phyloP scores from a whole-genome alignment of 2,329 filamentous ascomycete genomes.

The Hawksworthiomyces lignivorus region DNA sequence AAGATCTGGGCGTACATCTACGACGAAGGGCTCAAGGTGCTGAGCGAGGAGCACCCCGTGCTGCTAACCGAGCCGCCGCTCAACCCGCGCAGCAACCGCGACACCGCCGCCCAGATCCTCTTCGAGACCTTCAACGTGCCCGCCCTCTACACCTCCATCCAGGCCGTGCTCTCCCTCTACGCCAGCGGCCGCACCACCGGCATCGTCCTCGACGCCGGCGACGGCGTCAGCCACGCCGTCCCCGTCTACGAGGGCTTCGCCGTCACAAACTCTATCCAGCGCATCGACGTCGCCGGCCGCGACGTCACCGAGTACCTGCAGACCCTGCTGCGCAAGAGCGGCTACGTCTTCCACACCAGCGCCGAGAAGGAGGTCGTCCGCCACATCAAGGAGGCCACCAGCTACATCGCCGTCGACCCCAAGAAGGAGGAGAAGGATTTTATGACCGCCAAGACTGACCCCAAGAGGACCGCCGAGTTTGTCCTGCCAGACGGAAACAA shows the following conservation, averaged over 20 bases:
- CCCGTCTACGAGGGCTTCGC: constrained; percentile 98
- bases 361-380: constrained; percentile 99
- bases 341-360: constrained; percentile 92
- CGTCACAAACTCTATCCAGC: constrained; percentile 87
- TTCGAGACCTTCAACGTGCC: constrained; percentile 99
- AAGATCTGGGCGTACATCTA: constrained; percentile 99
- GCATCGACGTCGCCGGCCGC: constrained; percentile 91
- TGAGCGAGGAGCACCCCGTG: constrained; percentile 98
- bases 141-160: constrained; percentile 91
- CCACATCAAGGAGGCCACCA: constrained; percentile 90
- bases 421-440: constrained; percentile 96
- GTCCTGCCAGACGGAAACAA: constrained; percentile 86
- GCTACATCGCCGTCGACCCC: constrained; percentile 85
- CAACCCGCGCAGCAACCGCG: constrained; percentile 91
- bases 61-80: constrained; percentile 92
- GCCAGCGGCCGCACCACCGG: constrained; percentile 93
- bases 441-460: constrained; percentile 69
- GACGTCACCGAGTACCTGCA: constrained; percentile 97
- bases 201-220: constrained; percentile 89
- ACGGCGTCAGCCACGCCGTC: constrained; percentile 94
- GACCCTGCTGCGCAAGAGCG: constrained; percentile 79
- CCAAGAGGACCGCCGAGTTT: constrained; percentile 78
- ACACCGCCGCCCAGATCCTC: constrained; percentile 92
- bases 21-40: constrained; percentile 87
- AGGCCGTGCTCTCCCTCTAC: constrained; percentile 92